Conservation (phyloP, 148 eudicot genomes). For the Dianthus caryophyllus region DNA sequence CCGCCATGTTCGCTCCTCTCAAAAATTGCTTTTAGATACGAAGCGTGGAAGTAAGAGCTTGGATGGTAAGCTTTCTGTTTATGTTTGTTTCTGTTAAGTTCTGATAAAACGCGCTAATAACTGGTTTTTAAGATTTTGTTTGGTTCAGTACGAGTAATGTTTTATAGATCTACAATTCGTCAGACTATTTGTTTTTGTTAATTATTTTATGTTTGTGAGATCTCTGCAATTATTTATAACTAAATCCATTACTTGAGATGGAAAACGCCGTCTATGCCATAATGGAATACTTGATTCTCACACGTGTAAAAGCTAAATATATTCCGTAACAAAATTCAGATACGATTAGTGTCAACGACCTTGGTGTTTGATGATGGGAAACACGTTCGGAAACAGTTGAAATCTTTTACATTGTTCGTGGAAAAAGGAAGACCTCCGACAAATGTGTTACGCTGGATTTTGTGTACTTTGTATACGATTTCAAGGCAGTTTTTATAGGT, state of each 20-base stretch:
- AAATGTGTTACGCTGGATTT: too few species aligned
- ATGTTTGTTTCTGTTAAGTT: not conserved
- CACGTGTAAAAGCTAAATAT: too few species aligned
- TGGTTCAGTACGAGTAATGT: conserved; percentile 2
- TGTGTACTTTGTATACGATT: not conserved
- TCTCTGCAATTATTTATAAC: not conserved
- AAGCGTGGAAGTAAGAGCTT: conserved; percentile 47
- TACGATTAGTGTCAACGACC: too few species aligned
- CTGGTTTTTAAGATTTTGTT: not conserved
- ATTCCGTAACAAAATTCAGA: too few species aligned
- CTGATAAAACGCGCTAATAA: not conserved
- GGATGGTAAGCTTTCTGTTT: conserved; percentile 41
- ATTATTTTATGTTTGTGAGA: not conserved
- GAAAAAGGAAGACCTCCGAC: not conserved
- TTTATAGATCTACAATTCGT: not conserved
- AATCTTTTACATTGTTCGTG: not conserved
- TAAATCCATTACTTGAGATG: not conserved
- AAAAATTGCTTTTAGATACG: conserved; percentile 55
- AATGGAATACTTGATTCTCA: too few species aligned
- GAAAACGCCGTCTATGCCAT: too few species aligned
- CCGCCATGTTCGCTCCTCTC: conserved; percentile 64
- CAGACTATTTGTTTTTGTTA: not conserved
- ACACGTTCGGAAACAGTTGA: not conserved
- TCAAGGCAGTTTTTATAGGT: not conserved
- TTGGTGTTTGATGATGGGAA: not conserved